Evolutionary conservation across 2,329 filamentous ascomycete species (phyloP), one percentile per base, ranked within the genome.

Genomic region (Sporothrix schenckii): DNA sequence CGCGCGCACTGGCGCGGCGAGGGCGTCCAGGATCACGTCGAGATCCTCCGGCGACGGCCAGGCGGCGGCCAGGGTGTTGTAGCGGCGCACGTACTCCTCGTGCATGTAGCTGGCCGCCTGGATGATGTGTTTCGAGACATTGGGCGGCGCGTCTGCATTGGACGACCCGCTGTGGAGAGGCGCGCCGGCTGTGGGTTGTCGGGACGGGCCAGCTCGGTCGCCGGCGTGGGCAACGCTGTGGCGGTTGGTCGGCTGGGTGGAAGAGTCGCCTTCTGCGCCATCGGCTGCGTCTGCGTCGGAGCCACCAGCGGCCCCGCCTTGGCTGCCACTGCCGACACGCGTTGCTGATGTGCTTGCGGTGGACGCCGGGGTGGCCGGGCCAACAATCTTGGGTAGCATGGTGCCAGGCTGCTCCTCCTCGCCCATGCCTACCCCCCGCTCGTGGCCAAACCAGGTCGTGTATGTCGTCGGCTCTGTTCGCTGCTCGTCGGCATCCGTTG

Each of bases 391-490:
- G 0, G 44, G 63, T 10, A 24, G 66, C 39, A 68, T 4, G 16
- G 24, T 39, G 2, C 66, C 66, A 0, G 41, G 24, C 19, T 60
- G 53, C 19, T 68, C 66, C 5, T 68, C 66, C 1, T 68, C 66
- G 19, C 27, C 53, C 24, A 68, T 50, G 53, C 27, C 66, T 0
- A 24, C 30, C 0, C 68, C 61, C 30, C 56, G 34, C 50, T 72
- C 54, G 21, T 72, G 70, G 21, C 70, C 70, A 53, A 70, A 68
- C 70, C 68, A 72, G 3, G 69, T 70, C 6, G 53, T 68, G 54
- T 70, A 70, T 2, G 58, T 70, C 11, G 54, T 21, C 3, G 24
- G 44, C 11, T 19, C 1, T 27, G 53, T 11, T 10, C 44, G 58
- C 21, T 52, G 53, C 9, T 65, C 49, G 24, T 44, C 58, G 3